Base-by-base conservation (phyloP, 2,329 filamentous ascomycete species). In the Cadophora sp. region DNA sequence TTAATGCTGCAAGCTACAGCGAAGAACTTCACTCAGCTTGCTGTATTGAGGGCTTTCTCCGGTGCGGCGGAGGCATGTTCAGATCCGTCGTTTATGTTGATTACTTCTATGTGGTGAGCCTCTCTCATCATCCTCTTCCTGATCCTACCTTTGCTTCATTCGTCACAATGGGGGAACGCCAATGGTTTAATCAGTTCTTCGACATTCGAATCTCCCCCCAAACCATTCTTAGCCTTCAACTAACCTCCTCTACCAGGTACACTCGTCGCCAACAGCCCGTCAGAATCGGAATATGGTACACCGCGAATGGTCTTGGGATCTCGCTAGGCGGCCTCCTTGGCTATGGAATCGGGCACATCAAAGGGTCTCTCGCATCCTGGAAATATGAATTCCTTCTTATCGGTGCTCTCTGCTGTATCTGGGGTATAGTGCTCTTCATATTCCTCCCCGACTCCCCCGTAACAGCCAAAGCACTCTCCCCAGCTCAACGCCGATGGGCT, bases 311-410 rank as follows among this genome's bases (percentile, higher is more conserved):
- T 1, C 79, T 89, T 13, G 86, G 85, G 2, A 87, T 85, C 22
- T 86, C 87, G 80, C 84, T 87, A 62, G 87, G 69, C 41, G 85
- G 87, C 0, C 81, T 84, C 0, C 74, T 90, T 7, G 68, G 87
- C 0, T 91, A 84, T 67, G 87, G 83, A 0, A 89, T 90, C 55
- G 87, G 88, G 0, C 81, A 88, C 69, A 87, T 87, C 70, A 80
- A 81, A 47, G 86, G 85, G 16, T 79, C 81, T 0, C 80, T 91
- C 22, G 80, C 83, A 0, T 85, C 83, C 0, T 91, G 89, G 89
- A 87, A 88, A 73, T 91, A 89, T 70, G 88, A 90, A 65, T 91
- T 91, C 73, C 76, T 91, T 14, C 83, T 91, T 14, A 87, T 87
- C 6, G 81, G 81, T 6, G 66, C 67, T 13, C 33, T 71, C n/a